A percentile compares a stretch with the other conserved stretches of the same genome.
Conservation (phyloP, 208 protist genomes). For the Naegleria lovaniensis region DNA sequence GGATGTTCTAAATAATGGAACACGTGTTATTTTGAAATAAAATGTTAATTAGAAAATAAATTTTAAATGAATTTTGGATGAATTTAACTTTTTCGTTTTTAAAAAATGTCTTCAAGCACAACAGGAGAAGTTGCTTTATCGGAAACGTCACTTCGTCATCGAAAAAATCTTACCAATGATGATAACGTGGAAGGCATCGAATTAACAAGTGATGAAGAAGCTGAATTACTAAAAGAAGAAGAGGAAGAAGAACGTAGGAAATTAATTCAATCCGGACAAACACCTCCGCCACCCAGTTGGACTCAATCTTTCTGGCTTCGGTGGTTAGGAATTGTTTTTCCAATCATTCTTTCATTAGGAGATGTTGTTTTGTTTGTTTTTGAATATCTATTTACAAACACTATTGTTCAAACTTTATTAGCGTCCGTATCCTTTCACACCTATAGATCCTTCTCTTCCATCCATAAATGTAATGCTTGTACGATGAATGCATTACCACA, state of each 20-base stretch:
- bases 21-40: too few relatives aligned
- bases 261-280: not conserved
- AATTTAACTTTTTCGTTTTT: too few relatives aligned
- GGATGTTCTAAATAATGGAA: too few relatives aligned
- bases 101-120: too few relatives aligned
- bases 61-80: too few relatives aligned
- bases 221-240: not conserved
- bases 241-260: not conserved
- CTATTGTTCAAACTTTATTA: not conserved
- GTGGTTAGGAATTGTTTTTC: not conserved
- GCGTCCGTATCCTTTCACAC: not conserved
- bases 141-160: too few relatives aligned
- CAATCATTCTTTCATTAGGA: not conserved
- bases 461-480: not conserved
- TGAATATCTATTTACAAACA: not conserved
- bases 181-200: not conserved
- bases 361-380: conserved; percentile 15
- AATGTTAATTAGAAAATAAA: too few relatives aligned
- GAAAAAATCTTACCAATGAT: not conserved
- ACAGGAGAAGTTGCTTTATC: too few relatives aligned
- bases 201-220: not conserved
- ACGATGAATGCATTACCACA: not conserved
- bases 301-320: not conserved
- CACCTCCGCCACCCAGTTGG: not conserved
- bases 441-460: not conserved